These are phyloP conservation scores for Elongisporangium prolatum DNA, from an alignment of 352 stramenopile genomes.

Conservation along the genomic window DNA sequence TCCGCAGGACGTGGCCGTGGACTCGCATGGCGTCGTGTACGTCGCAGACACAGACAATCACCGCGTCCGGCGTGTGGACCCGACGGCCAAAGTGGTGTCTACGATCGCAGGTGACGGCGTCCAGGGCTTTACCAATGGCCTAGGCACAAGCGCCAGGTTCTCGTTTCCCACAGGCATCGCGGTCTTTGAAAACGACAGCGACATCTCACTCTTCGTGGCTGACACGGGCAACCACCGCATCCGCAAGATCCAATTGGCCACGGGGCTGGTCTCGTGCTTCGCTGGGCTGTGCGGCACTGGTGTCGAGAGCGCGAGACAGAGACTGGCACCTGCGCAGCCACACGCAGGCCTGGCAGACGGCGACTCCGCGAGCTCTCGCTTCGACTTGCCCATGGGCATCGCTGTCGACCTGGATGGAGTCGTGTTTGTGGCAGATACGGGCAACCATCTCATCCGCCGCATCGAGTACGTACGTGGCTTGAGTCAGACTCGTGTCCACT, in stretches of 20 bases:
- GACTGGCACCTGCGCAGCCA: slow-evolving; percentile 34
- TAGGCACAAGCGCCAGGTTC: slow-evolving; percentile 33
- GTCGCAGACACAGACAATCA: slow-evolving; percentile 95
- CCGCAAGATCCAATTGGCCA: slow-evolving; percentile 37
- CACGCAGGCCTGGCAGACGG: slow-evolving; percentile 90
- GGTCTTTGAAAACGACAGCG: slow-evolving; percentile 41
- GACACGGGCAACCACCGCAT: slow-evolving; percentile 86
- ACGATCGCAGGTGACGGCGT: slow-evolving; percentile 55
- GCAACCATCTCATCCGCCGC: slow-evolving; percentile 92
- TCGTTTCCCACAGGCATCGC: slow-evolving; percentile 68
- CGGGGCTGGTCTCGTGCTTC: slow-evolving; percentile 80
- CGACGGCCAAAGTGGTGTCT: slow-evolving; percentile 28
- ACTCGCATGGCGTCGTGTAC: slow-evolving; percentile 91
- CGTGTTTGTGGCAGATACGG: slow-evolving; percentile 94
- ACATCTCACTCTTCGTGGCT: slow-evolving; percentile 56
- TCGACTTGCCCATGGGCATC: slow-evolving; percentile 92
- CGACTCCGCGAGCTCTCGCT: slow-evolving; percentile 60
- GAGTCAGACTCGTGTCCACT: background rate
- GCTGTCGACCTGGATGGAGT: slow-evolving; percentile 66
- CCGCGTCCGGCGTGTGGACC: slow-evolving; percentile 82
- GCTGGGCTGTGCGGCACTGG: slow-evolving; percentile 83
- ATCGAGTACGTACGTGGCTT: slow-evolving; percentile 48
- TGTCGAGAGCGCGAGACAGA: slow-evolving; percentile 49
- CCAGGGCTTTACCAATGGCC: slow-evolving; percentile 43
- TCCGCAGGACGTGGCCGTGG: slow-evolving; percentile 89